Conservation (phyloP, 2,329 filamentous ascomycete species). For the Diplodia mutila region DNA sequence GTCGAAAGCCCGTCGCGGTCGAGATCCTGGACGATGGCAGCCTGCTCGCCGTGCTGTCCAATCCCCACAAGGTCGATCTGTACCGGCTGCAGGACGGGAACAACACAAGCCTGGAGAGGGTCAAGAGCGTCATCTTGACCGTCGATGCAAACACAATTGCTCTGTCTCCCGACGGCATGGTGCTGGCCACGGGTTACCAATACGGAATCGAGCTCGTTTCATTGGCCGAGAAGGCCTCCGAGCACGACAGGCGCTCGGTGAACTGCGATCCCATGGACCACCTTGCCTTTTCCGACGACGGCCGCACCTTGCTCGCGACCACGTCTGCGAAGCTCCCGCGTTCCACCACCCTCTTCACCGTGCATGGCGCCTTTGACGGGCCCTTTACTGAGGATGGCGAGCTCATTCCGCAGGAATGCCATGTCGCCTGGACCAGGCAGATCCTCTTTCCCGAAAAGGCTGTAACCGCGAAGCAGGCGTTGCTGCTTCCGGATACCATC, state of each 20-base stretch:
- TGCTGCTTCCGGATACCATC: constrained; percentile 43
- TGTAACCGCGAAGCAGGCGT: constrained; percentile 44
- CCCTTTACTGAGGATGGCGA: constrained; percentile 46
- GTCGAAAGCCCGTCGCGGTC: constrained; percentile 57
- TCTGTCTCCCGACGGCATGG: constrained; percentile 77
- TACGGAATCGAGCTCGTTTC: constrained; percentile 88
- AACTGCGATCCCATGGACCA: constrained; percentile 43
- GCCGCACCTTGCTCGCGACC: constrained; percentile 45
- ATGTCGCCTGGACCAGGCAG: constrained; percentile 44
- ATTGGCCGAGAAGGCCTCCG: constrained; percentile 62
- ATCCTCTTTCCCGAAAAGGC: constrained; percentile 48
- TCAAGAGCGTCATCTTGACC: constrained; percentile 75
- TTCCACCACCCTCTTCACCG: constrained; percentile 43
- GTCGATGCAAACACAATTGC: constrained; percentile 78
- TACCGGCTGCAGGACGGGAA: constrained; percentile 65
- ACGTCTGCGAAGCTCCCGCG: constrained; percentile 41
- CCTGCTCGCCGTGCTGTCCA: constrained; percentile 77
- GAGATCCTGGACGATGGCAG: constrained; percentile 80
- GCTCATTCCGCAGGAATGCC: constrained; percentile 41
- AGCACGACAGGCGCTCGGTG: constrained; percentile 40
- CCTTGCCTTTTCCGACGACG: constrained; percentile 46
- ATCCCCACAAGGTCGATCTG: constrained; percentile 82
- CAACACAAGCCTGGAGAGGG: constrained; percentile 62
- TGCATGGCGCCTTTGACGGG: constrained; percentile 45
- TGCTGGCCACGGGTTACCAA: constrained; percentile 82